Conservation (phyloP, 768 basidiomycete genomes). For the Hypholoma sublateritium region DNA sequence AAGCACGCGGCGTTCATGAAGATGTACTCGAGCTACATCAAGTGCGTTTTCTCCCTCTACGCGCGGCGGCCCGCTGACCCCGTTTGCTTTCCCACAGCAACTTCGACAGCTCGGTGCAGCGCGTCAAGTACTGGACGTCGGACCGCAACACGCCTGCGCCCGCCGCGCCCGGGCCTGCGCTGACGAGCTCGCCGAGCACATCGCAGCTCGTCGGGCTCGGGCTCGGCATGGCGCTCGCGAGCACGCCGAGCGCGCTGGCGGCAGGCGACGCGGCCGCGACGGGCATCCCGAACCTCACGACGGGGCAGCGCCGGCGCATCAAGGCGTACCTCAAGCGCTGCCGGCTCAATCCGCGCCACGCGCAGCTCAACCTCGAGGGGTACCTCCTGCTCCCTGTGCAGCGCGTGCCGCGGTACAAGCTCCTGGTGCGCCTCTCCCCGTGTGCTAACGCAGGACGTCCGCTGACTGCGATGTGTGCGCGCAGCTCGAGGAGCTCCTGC, state of each 20-base stretch:
- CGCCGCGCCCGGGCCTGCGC: constrained; percentile 39
- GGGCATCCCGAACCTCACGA: constrained; percentile 58
- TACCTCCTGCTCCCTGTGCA: constrained; percentile 95
- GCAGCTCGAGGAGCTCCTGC: constrained; percentile 83
- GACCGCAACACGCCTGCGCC: constrained; percentile 45
- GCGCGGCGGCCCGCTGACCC: neutral
- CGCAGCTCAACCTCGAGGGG: constrained; percentile 91
- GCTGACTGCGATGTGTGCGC: constrained; percentile 11
- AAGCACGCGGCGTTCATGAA: constrained; percentile 97
- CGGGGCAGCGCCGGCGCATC: constrained; percentile 86
- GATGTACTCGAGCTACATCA: constrained; percentile 99
- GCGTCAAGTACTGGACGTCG: constrained; percentile 83
- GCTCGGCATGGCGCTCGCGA: constrained; percentile 51
- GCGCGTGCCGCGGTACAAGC: constrained; percentile 93
- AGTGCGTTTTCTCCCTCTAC: constrained; percentile 45
- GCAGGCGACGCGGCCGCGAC: constrained; percentile 38
- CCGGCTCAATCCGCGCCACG: constrained; percentile 85
- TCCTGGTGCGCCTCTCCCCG: constrained; percentile 66
- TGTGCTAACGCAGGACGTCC: too few relatives aligned
- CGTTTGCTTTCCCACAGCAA: constrained; percentile 50
- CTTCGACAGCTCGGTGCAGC: constrained; percentile 89
- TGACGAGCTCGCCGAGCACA: constrained; percentile 62
- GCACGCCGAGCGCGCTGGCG: constrained; percentile 40
- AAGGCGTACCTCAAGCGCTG: constrained; percentile 89
- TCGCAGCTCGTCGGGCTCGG: constrained; percentile 66